Evolutionary conservation across 176 grass and related monocot species (phyloP).

Genomic region (Musa troglodytarum): DNA sequence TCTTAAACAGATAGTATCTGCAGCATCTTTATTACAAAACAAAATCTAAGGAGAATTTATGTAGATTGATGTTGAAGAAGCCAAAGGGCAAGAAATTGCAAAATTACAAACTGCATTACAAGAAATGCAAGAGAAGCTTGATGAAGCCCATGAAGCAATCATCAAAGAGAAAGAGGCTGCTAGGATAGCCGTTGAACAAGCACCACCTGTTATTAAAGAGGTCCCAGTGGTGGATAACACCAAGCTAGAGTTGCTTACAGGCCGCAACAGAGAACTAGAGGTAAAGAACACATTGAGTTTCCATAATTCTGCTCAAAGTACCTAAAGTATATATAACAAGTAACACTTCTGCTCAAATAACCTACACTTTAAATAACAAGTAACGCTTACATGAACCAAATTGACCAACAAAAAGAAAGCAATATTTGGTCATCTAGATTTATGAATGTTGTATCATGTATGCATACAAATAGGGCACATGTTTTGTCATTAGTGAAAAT

Average conservation of each 20-base stretch:
- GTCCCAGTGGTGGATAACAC: constrained; percentile 61
- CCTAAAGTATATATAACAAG: background rate
- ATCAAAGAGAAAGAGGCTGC: constrained; percentile 65
- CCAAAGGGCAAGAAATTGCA: constrained; percentile 69
- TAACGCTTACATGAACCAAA: background rate
- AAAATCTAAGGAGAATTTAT: background rate
- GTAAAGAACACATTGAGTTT: constrained; percentile 18
- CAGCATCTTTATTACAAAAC: background rate
- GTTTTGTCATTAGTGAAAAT: constrained; percentile 6
- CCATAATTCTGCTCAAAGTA: background rate
- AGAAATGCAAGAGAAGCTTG: constrained; percentile 67
- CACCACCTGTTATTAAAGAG: constrained; percentile 72
- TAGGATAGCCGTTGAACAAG: constrained; percentile 68
- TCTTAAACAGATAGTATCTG: background rate
- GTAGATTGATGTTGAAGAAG: constrained; percentile 72
- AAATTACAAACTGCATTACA: constrained; percentile 68
- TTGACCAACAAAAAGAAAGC: background rate
- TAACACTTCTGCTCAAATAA: background rate
- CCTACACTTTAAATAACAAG: background rate
- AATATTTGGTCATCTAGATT: background rate
- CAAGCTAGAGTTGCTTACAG: constrained; percentile 56
- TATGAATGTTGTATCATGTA: background rate
- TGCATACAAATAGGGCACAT: background rate
- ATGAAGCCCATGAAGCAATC: constrained; percentile 57
- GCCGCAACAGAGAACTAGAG: constrained; percentile 64